Evolutionary conservation across 176 grass and related monocot species (phyloP).

Genomic region (Ensete ventricosum): DNA sequence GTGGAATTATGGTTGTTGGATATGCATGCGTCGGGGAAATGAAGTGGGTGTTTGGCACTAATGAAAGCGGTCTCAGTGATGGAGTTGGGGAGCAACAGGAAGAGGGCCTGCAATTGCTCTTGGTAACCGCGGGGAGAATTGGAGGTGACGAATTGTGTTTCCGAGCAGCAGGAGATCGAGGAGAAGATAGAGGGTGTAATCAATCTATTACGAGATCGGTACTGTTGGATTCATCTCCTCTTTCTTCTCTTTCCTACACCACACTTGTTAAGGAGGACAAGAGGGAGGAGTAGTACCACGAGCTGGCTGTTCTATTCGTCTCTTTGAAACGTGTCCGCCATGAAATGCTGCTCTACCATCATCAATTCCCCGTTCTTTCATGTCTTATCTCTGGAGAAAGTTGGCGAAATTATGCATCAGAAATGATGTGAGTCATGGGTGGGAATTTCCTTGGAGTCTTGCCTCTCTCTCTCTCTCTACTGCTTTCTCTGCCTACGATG

Average conservation of each 20-base stretch:
- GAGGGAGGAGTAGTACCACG: neutral
- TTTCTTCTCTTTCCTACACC: neutral
- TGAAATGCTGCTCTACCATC: neutral
- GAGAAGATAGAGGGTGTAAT: neutral
- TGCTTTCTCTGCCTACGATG: neutral
- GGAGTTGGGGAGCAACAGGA: neutral
- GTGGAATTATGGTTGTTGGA: neutral
- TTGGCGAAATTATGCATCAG: neutral
- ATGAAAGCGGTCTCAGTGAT: neutral
- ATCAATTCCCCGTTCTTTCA: neutral
- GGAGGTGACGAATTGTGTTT: neutral
- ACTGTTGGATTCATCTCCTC: slow-evolving; percentile 9
- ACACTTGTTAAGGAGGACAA: neutral
- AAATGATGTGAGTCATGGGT: neutral
- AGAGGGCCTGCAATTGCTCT: neutral
- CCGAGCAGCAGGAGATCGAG: neutral
- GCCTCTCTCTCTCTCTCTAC: slow-evolving; percentile 3
- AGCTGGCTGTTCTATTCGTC: neutral
- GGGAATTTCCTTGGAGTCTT: neutral
- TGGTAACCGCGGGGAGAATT: neutral
- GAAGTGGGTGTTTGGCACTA: neutral
- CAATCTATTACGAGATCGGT: neutral
- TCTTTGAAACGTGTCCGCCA: slow-evolving; percentile 7
- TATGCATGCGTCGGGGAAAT: neutral
- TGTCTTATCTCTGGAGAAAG: neutral